Base-by-base conservation (phyloP, 345 rosid genomes). In the Brassica juncea region DNA sequence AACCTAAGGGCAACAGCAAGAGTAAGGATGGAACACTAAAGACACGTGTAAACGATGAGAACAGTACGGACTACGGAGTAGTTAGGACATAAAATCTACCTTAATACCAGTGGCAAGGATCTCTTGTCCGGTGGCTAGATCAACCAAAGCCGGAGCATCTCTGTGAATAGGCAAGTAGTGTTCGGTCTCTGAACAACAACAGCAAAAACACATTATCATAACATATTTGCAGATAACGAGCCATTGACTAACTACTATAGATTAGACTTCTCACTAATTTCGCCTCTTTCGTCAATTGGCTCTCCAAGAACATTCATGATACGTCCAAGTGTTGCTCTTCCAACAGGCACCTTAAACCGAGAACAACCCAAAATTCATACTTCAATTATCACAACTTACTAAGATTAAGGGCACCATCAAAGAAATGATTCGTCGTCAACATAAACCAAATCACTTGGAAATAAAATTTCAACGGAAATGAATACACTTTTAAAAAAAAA, bases 271-370 rank as follows among this genome's bases (percentile, higher is more conserved):
- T 89, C 83, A 95, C 98, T 89, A 78, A 95, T 67, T 0, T 93
- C 94, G 68, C 97, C 99, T 85, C 57, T 93, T 68, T 90, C 88
- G 23, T 95, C 99, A 42, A 95, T 95, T 12, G 99, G 89, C 71
- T 95, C 99, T 81, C 99, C 98, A 66, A 95, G 91, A 71, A 95
- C 99, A 85, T 95, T 95, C 32, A 95, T 90, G 74, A 95, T 95
- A 67, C 99, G 98, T 10, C 99, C 99, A 75, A 95, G 94, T 0
- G 99, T 95, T 30, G 94, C 93, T 75, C 98, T 90, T 7, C 98
- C 99, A 2, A 95, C 99, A 63, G 99, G 99, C 0, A 95, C 95
- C 99, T 94, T 28, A 42, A 65, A 0, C 66, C 0, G 4, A 30
- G 4, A 79, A 66, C 63, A 54, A 52, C 6, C 19, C 8, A 7